phyloP scores from a whole-genome alignment of 169 alveolate genomes.

The Eimeria sp. region DNA sequence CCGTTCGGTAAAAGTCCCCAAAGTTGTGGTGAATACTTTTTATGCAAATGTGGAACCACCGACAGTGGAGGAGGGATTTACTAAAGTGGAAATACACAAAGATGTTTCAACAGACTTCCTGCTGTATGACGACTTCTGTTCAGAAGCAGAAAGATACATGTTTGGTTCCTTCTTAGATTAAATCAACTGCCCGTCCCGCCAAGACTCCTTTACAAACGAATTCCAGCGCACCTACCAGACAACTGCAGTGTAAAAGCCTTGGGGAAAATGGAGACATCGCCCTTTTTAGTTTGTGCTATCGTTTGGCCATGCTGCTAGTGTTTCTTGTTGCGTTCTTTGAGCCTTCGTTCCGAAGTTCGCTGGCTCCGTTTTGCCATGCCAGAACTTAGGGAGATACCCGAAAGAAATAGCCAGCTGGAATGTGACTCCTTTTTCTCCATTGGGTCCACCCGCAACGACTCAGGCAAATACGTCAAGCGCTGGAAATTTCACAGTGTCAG shows the following conservation, averaged over 20 bases:
- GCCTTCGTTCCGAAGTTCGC: background rate
- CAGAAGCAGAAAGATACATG: slow-evolving; percentile 13
- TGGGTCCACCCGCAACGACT: too few species aligned
- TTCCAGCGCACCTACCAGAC: background rate
- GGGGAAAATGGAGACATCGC: background rate
- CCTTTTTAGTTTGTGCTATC: background rate
- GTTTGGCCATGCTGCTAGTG: background rate
- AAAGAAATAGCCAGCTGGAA: background rate
- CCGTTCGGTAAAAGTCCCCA: slow-evolving; percentile 59
- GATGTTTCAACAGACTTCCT: slow-evolving; percentile 24
- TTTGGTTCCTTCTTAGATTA: slow-evolving; percentile 57
- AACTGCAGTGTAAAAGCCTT: background rate
- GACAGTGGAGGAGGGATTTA: slow-evolving; percentile 50
- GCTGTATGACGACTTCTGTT: slow-evolving; percentile 57
- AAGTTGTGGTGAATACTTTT: slow-evolving; percentile 58
- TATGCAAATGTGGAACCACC: slow-evolving; percentile 80
- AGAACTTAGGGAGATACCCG: too few species aligned
- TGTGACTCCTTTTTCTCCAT: background rate
- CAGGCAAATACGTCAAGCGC: background rate
- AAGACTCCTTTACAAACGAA: background rate
- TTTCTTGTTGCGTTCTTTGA: background rate
- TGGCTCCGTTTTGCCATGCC: background rate
- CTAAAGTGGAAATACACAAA: background rate
- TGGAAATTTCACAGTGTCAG: background rate
- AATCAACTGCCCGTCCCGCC: background rate